Evolutionary conservation across 306 rosid species (phyloP), one percentile per base, ranked within the genome.

Genomic region (Acacia crassicarpa): DNA sequence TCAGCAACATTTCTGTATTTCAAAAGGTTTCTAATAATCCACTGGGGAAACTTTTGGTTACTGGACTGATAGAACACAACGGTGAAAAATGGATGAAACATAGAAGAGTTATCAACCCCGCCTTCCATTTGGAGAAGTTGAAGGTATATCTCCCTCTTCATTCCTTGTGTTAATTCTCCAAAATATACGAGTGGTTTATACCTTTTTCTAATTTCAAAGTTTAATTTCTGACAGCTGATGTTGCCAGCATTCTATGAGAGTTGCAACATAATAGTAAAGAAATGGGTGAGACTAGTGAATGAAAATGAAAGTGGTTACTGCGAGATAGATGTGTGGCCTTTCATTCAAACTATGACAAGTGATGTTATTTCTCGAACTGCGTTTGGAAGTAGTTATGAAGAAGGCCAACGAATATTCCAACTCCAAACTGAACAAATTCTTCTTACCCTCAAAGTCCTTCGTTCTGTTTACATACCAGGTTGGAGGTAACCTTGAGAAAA

Each of bases 1-100:
- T 87, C 10, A 22, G 8, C 40, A 87, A 80, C 32, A 9, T 7
- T 0, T 6, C 15, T 2, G 85, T 77, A 3, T 85, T 85, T 44
- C 22, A 2, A 8, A 87, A 45, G 59, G 14, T 20, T 25, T 19
- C 6, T 23, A 6, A 6, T 2, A 81, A 79, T 46, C 91, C 88
- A 44, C 59, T 85, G 3, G 13, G 0, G 6, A 7, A 43, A 25
- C 43, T 72, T 4, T 35, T 88, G 0, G 8, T 17, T 16, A 32
- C 23, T 1, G 91, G 89, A n/a, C 58, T 79, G 1, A 1, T 25
- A 12, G 1, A 0, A 9, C 9, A 66, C 40, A 84, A 88, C 4
- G 87, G 78, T 44, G 82, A 83, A n/a, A 89, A 87, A 74, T 89
- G 91, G 92, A 70, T 78, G 10, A 87, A 79, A 45, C 89, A 83